Base-by-base conservation (phyloP, 768 basidiomycete genomes). In the Rhizopogon vesiculosus region DNA sequence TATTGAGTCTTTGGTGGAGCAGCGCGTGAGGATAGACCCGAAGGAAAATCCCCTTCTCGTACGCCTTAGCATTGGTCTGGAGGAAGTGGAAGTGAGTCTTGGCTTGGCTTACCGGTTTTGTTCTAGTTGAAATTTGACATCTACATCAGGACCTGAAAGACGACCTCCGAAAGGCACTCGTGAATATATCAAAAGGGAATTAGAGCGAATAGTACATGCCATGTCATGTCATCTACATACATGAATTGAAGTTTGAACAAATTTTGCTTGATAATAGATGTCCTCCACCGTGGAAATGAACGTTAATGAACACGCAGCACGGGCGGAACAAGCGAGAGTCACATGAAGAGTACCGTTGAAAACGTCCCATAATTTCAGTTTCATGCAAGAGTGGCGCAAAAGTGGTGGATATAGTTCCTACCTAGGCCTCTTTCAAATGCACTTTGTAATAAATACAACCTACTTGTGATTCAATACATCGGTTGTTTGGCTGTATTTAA, bases 1-100 rank as follows among this genome's bases (percentile, higher is more conserved):
- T 15, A 89, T 93, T 4, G 93, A 95, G 65, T 87, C 86, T 8
- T 77, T 93, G 49, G 82, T 84, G 29, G 93, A 95, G 70, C 86
- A 90, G 39, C 83, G 91, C 15, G 44, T 74, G 35, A 74, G 76
- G 33, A 79, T 76, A 22, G 89, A 92, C 65, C 76, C 84, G 0
- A 70, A 72, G 28, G 79, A 82, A 22, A 80, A 92, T 69, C 87
- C 90, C 7, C 72, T 80, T 12, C 69, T 90, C 45, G 72, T 94
- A 50, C 79, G 93, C 53, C 69, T 95, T 28, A 92, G 90, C 60
- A 76, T 93, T 51, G 93, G 93, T 3, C 80, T 94, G 1, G 93
- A 95, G 70, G 90, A 93, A 43, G 66, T 89, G 3, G 84, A 87
- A 65, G 88, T 81, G 64, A 56, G 48, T 49, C 33, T 49, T 19